phyloP scores from a whole-genome alignment of 2,329 filamentous ascomycete genomes.

The Corinectria fuckeliana region DNA sequence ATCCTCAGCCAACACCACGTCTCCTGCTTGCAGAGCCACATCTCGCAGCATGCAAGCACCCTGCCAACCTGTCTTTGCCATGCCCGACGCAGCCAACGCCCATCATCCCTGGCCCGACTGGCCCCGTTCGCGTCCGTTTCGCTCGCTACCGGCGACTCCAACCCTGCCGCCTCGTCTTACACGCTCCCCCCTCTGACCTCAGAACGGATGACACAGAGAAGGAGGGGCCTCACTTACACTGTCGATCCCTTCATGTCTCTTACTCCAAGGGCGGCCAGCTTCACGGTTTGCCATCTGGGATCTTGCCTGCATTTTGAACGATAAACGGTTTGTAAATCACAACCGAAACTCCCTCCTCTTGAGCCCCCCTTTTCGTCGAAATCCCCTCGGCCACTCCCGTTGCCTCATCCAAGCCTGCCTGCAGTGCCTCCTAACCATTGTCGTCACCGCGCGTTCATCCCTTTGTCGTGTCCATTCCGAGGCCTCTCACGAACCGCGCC shows the following conservation, averaged over 20 bases:
- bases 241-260: constrained; percentile 24
- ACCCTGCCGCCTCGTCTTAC: constrained; percentile 9
- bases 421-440: constrained; percentile 12
- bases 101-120: constrained; percentile 2
- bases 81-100: constrained; percentile 9
- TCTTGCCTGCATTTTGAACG: constrained; percentile 9
- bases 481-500: constrained; percentile 72
- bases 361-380: neutral
- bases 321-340: neutral
- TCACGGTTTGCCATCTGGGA: constrained; percentile 14
- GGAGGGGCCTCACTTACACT: constrained; percentile 23
- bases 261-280: neutral
- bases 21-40: constrained; percentile 26
- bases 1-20: constrained; percentile 6
- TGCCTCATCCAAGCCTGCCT: constrained; percentile 5
- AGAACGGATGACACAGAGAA: neutral
- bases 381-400: neutral
- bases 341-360: neutral
- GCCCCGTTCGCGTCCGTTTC: neutral
- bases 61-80: constrained; percentile 9
- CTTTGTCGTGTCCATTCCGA: constrained; percentile 48
- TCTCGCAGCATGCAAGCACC: constrained; percentile 27
- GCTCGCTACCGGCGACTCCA: constrained; percentile 4
- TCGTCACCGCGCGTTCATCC: neutral
- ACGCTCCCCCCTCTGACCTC: neutral